Conservation (phyloP, 2,329 filamentous ascomycete species). For the Thielaviopsis punctulata region DNA sequence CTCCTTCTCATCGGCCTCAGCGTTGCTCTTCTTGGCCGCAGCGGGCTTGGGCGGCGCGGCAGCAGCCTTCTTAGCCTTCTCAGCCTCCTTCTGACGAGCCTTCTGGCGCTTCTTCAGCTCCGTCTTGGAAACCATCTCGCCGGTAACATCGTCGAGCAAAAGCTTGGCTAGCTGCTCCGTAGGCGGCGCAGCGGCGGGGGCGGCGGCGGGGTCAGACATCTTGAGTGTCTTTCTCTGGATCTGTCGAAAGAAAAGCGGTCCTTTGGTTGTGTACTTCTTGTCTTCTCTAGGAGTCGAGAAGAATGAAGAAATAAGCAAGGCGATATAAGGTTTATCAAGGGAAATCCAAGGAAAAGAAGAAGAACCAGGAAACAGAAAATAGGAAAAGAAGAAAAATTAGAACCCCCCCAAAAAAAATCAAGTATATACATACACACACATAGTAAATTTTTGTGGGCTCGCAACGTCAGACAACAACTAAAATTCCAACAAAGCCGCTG, state of each 20-base stretch:
- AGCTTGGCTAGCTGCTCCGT: conserved; percentile 49
- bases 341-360: neutral
- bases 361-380: neutral
- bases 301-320: neutral
- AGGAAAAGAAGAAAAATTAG: neutral
- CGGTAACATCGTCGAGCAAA: conserved; percentile 80
- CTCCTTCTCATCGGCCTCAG: conserved; percentile 46
- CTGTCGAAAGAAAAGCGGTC: neutral
- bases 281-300: neutral
- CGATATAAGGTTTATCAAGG: neutral
- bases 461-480: neutral
- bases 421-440: neutral
- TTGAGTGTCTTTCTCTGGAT: neutral
- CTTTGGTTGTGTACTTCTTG: neutral
- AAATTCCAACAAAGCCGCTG: neutral
- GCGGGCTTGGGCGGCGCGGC: conserved; percentile 40
- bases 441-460: neutral
- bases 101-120: conserved; percentile 94
- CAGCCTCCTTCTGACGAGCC: conserved; percentile 68
- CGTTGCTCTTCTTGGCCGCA: conserved; percentile 54
- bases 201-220: conserved; percentile 20
- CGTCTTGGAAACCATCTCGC: conserved; percentile 69
- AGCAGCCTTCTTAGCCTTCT: conserved; percentile 76
- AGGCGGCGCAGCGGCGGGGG: conserved; percentile 22
- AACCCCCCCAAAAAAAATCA: neutral